Percentiles rank a stretch among this genome's conserved stretches.
Conservation (phyloP, 371 early-diverging fungal genomes). For the Apophysomyces elegans region DNA sequence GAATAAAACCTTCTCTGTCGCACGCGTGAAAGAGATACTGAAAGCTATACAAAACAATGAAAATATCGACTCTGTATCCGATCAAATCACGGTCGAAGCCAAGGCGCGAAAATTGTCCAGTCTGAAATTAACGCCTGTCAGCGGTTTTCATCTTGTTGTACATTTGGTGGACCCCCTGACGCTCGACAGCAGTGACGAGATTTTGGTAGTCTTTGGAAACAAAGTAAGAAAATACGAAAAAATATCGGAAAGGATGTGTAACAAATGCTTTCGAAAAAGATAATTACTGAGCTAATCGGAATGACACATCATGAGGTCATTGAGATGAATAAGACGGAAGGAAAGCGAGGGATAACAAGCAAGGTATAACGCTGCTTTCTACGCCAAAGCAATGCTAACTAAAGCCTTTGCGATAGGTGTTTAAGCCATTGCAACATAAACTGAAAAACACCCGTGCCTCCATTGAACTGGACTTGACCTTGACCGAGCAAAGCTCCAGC, state of each 20-base stretch:
- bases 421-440: background rate
- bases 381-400: background rate
- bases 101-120: background rate
- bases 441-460: background rate
- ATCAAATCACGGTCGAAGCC: background rate
- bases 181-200: background rate
- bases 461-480: background rate
- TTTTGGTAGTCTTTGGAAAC: background rate
- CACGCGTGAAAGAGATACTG: background rate
- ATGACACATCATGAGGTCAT: constrained; percentile 1
- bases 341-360: background rate
- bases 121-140: background rate
- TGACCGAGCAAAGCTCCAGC: background rate
- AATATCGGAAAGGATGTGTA: too few species aligned
- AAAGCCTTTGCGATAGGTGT: background rate
- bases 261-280: background rate
- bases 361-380: background rate
- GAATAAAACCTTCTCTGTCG: background rate
- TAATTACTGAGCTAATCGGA: background rate
- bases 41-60: background rate
- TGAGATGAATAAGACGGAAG: constrained; percentile 1
- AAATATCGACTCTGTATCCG: background rate
- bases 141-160: background rate
- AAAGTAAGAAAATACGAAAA: too few species aligned
- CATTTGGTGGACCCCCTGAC: background rate